Evolutionary conservation across 306 rosid genomes (phyloP).

Genomic region (Quercus glauca): DNA sequence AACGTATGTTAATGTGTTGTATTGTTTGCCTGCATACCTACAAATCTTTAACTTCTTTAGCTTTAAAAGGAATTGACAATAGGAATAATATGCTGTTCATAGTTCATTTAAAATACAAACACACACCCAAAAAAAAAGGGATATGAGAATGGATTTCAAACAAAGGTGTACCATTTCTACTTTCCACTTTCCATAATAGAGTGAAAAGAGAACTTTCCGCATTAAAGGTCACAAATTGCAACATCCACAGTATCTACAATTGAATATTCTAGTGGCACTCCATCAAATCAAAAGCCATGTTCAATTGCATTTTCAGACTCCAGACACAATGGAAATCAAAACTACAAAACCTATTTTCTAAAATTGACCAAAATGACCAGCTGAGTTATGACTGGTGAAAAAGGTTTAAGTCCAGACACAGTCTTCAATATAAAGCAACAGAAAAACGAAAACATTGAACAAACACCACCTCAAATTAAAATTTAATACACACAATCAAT

Average conservation of each 20-base stretch:
- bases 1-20: not conserved
- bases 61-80: not conserved
- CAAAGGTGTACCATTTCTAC: not conserved
- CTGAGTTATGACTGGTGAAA: not conserved
- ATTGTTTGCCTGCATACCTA: not conserved
- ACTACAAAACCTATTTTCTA: not conserved
- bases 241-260: not conserved
- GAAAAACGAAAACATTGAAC: not conserved
- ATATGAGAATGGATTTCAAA: not conserved
- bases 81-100: not conserved
- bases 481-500: not conserved
- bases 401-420: not conserved
- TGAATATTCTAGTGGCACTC: not conserved
- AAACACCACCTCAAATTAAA: not conserved
- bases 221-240: not conserved
- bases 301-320: not conserved
- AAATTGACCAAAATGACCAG: not conserved
- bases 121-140: too few species aligned
- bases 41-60: not conserved
- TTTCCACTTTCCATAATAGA: not conserved
- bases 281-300: not conserved
- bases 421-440: not conserved
- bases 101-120: not conserved
- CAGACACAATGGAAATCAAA: not conserved
- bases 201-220: not conserved